Percentiles rank a stretch among this genome's conserved stretches.
Conservation (phyloP, 2,329 filamentous ascomycete genomes). For the Colletotrichum gigasporum region DNA sequence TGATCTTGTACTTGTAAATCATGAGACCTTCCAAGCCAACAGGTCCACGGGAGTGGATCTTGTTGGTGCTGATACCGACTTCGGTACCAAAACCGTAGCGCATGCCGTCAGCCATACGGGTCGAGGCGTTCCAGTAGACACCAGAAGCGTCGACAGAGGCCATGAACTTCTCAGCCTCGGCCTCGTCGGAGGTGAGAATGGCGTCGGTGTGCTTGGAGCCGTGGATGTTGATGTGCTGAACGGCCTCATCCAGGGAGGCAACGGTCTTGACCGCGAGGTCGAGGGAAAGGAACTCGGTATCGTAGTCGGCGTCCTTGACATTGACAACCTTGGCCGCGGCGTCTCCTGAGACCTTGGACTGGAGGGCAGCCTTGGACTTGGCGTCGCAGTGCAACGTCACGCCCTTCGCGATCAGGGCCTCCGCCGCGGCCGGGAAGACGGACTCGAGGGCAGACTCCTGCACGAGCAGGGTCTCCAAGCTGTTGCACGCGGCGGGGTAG, state of each 20-base stretch:
- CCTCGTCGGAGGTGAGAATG: conserved; percentile 78
- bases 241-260: conserved; percentile 72
- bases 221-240: conserved; percentile 90
- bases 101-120: conserved; percentile 95
- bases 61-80: conserved; percentile 98
- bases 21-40: conserved; percentile 94
- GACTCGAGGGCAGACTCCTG: conserved; percentile 72
- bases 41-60: conserved; percentile 93
- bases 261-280: conserved; percentile 87
- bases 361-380: conserved; percentile 71
- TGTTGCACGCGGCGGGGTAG: conserved; percentile 96
- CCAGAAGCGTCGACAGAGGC: conserved; percentile 86
- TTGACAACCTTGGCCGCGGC: conserved; percentile 65
- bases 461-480: conserved; percentile 89
- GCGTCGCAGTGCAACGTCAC: conserved; percentile 86
- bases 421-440: conserved; percentile 76
- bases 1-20: conserved; percentile 96
- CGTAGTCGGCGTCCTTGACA: conserved; percentile 76
- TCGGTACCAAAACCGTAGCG: conserved; percentile 97
- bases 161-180: conserved; percentile 84
- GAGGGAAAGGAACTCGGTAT: conserved; percentile 90
- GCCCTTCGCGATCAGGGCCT: conserved; percentile 77
- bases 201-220: conserved; percentile 94
- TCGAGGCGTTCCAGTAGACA: conserved; percentile 97
- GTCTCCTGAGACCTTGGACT: conserved; percentile 35